Evolutionary conservation across 164 flowering plant species (phyloP).

Genomic region (Buxus sempervirens): DNA sequence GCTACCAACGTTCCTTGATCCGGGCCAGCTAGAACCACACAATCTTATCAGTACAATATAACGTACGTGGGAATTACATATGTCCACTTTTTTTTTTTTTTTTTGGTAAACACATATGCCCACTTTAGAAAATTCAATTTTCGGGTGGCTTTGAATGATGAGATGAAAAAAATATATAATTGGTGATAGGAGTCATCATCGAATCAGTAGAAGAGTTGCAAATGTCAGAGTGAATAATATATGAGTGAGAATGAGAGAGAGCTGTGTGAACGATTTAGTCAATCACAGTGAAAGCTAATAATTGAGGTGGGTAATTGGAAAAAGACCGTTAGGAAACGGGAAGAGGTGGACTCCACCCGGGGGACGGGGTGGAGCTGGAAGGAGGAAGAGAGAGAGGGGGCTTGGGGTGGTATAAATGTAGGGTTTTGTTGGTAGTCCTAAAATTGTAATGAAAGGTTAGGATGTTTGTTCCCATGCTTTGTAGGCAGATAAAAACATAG

Average conservation of each 20-base stretch:
- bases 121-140: too few relatives aligned
- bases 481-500: too few relatives aligned
- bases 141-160: too few relatives aligned
- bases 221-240: slow-evolving; percentile 18
- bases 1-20: too few relatives aligned
- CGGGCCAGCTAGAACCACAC: too few relatives aligned
- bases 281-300: slow-evolving; percentile 24
- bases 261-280: slow-evolving; percentile 14
- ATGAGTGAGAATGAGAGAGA: slow-evolving; percentile 4
- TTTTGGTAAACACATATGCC: too few relatives aligned
- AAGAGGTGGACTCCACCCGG: slow-evolving; percentile 30
- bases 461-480: slow-evolving; percentile 28
- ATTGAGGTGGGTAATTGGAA: slow-evolving; percentile 17
- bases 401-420: slow-evolving; percentile 33
- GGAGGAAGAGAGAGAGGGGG: slow-evolving; percentile 24
- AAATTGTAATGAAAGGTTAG: slow-evolving; percentile 41
- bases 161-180: too few relatives aligned
- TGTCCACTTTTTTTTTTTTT: too few relatives aligned
- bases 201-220: slow-evolving; percentile 37
- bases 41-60: too few relatives aligned
- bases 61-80: too few relatives aligned
- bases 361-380: too few relatives aligned
- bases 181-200: too few relatives aligned
- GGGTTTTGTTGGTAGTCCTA: slow-evolving; percentile 30
- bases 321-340: slow-evolving; percentile 34